Evolutionary conservation across 2,329 filamentous ascomycete genomes (phyloP).

Genomic region (Aphanocladium album): DNA sequence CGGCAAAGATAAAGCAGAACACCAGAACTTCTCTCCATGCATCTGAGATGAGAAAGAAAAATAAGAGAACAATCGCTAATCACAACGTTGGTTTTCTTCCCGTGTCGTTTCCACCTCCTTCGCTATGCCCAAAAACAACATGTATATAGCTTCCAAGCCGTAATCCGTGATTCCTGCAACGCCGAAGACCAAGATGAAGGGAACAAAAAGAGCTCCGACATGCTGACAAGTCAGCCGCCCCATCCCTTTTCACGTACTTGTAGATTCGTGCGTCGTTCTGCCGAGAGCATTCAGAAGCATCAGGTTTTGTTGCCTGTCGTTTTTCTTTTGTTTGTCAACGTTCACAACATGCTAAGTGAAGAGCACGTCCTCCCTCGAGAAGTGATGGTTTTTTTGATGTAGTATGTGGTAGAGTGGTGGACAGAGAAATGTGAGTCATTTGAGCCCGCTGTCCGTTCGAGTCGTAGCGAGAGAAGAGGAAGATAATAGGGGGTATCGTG

Average conservation of each 20-base stretch:
- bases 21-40: constrained; percentile 1
- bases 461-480: neutral
- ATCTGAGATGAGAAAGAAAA: neutral
- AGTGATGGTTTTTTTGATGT: neutral
- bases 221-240: neutral
- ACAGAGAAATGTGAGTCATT: too few species aligned
- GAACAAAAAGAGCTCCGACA: neutral
- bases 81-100: neutral
- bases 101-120: neutral
- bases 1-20: neutral
- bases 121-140: neutral
- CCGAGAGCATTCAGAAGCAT: neutral
- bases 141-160: neutral
- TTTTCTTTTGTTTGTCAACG: neutral
- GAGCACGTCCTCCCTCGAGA: neutral
- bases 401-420: neutral
- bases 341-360: neutral
- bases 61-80: neutral
- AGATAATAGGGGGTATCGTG: neutral
- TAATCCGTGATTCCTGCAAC: neutral
- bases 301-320: neutral
- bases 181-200: neutral
- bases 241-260: neutral
- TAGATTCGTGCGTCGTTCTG: neutral
- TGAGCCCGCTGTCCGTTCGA: too few species aligned